phyloP scores from a whole-genome alignment of 176 grass and related monocot genomes.

The Pontederia crassipes region DNA sequence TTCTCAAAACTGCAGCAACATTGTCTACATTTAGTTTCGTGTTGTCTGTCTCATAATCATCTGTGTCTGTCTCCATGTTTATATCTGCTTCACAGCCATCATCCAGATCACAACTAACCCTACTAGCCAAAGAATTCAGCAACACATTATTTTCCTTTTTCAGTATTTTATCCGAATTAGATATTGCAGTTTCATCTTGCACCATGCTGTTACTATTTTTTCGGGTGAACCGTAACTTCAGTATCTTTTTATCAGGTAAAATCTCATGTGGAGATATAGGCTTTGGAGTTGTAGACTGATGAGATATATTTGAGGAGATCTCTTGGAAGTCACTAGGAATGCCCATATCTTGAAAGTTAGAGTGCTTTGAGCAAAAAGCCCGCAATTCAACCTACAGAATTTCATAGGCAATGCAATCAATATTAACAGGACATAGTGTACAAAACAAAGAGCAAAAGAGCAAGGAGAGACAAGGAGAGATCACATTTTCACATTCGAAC shows the following conservation, averaged over 20 bases:
- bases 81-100: slow-evolving; percentile 24
- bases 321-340: slow-evolving; percentile 13
- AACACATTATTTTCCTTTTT: slow-evolving; percentile 38
- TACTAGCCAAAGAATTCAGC: slow-evolving; percentile 29
- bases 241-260: slow-evolving; percentile 33
- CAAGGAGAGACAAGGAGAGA: slow-evolving; percentile 10
- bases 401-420: slow-evolving; percentile 26
- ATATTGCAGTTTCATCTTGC: slow-evolving; percentile 25
- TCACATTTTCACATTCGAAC: slow-evolving; percentile 71
- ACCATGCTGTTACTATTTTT: slow-evolving; percentile 60
- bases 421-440: not conserved
- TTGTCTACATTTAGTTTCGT: slow-evolving; percentile 44
- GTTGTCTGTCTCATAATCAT: slow-evolving; percentile 23
- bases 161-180: slow-evolving; percentile 37
- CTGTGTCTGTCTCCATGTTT: slow-evolving; percentile 29
- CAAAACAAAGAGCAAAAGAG: not conserved
- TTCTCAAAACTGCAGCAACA: slow-evolving; percentile 55
- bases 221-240: slow-evolving; percentile 69
- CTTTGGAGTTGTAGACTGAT: slow-evolving; percentile 15
- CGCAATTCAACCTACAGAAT: slow-evolving; percentile 78
- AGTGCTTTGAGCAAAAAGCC: slow-evolving; percentile 97
- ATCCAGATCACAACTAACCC: slow-evolving; percentile 16
- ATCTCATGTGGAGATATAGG: slow-evolving; percentile 19
- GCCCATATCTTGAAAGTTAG: slow-evolving; percentile 30
- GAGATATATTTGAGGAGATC: slow-evolving; percentile 28